Percentiles rank a stretch among this genome's conserved stretches.
phyloP scores from a whole-genome alignment of 768 basidiomycete species.

The Pisolithus albus region DNA sequence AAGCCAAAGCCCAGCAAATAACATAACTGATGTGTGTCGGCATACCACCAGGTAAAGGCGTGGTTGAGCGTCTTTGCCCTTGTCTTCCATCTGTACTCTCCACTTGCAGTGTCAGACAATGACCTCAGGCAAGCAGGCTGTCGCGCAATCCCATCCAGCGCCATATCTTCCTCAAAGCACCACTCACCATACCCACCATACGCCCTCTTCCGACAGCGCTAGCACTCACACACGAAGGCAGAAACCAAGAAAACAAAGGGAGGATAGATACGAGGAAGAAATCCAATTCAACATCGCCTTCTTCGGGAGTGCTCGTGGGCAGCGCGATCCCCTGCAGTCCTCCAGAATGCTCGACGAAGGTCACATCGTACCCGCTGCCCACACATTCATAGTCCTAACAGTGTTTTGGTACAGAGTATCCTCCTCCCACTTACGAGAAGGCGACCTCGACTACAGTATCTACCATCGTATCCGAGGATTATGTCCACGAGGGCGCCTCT shows the following conservation, averaged over 20 bases:
- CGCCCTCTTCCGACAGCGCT: conserved; percentile 45
- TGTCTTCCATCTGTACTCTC: conserved; percentile 30
- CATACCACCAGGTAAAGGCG: conserved; percentile 30
- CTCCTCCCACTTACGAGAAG: conserved; percentile 71
- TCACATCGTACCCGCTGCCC: conserved; percentile 9
- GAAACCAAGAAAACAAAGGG: conserved; percentile 40
- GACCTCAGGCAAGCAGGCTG: conserved; percentile 28
- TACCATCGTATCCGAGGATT: conserved; percentile 36
- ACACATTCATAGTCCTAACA: conserved; percentile 10
- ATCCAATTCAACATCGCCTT: conserved; percentile 27
- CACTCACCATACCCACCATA: conserved; percentile 46
- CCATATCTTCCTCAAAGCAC: conserved; percentile 56
- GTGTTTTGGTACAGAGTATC: conserved; percentile 44
- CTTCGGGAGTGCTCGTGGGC: conserved; percentile 29
- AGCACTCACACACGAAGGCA: conserved; percentile 32
- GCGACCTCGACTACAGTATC: conserved; percentile 41
- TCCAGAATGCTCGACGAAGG: conserved; percentile 27
- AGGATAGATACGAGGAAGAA: conserved; percentile 39
- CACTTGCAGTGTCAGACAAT: conserved; percentile 30
- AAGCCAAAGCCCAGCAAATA: conserved; percentile 26
- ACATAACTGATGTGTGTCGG: conserved; percentile 25
- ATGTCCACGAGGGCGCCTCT: conserved; percentile 25
- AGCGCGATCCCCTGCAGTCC: conserved; percentile 12
- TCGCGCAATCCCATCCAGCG: conserved; percentile 28
- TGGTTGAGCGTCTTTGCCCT: conserved; percentile 32